phyloP scores from a whole-genome alignment of 805 yeast species.

The Yamadazyma olivae region DNA sequence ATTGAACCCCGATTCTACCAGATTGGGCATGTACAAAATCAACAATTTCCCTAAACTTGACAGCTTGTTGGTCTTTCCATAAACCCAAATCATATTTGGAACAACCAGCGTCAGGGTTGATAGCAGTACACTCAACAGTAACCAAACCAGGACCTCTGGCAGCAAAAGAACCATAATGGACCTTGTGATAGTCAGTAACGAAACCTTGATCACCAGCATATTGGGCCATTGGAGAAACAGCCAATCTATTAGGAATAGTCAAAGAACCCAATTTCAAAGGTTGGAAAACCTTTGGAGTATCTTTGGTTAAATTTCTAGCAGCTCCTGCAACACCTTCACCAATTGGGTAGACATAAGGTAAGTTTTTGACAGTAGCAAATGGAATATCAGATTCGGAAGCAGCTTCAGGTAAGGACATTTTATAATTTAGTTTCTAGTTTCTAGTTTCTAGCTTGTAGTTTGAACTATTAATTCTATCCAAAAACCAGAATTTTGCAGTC shows the following conservation, averaged over 20 bases:
- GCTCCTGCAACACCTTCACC: slow-evolving; percentile 11
- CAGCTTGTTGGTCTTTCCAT: slow-evolving; percentile 49
- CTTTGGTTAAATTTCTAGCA: slow-evolving; percentile 5
- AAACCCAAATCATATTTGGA: slow-evolving; percentile 49
- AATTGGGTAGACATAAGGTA: slow-evolving; percentile 10
- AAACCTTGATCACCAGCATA: slow-evolving; percentile 43
- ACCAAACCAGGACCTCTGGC: slow-evolving; percentile 49
- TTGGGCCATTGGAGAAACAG: slow-evolving; percentile 57
- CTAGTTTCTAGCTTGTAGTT: no score
- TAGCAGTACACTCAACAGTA: slow-evolving; percentile 45
- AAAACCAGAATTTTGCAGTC: no score
- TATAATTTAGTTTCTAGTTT: no score
- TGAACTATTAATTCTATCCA: no score
- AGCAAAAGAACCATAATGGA: slow-evolving; percentile 48
- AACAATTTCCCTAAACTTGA: slow-evolving; percentile 34
- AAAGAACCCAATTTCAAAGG: slow-evolving; percentile 40
- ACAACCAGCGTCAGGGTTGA: slow-evolving; percentile 37
- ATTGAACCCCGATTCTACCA: slow-evolving; percentile 48
- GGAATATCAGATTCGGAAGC: not conserved
- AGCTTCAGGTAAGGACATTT: slow-evolving; percentile 1
- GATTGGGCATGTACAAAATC: slow-evolving; percentile 46
- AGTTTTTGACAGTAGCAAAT: not conserved
- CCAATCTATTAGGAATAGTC: slow-evolving; percentile 46
- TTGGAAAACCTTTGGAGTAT: slow-evolving; percentile 37
- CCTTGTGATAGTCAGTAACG: slow-evolving; percentile 45